Evolutionary conservation across 192 early-diverging fungal species (phyloP), one percentile per base, ranked within the genome.

Genomic region (Coemansia sp.): DNA sequence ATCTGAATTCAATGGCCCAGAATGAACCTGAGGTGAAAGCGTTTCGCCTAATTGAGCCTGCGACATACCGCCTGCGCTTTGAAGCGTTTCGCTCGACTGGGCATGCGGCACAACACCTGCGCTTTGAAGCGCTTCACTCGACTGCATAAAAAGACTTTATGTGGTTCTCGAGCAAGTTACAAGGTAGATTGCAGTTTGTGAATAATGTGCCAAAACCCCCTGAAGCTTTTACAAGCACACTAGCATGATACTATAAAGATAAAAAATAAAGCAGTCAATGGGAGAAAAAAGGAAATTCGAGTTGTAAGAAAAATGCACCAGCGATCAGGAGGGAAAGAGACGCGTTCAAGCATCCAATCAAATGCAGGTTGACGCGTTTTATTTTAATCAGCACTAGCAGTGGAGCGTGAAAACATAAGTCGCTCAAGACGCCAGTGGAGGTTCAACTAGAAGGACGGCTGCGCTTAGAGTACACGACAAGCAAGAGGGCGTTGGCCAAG

Each of bases 81-180:
- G 19, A n/a, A 19, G 19, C 2, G 55, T n/a, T 4, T 49, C n/a
- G 8, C 5, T 55, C 2, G 17, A 32, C 8, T 57, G 29, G 8
- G 32, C 35, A 17, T 57, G 55, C 35, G 55, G 29, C 17, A 15
- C 35, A 32, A 37, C 55, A 3, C 55, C 55, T 0, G 55, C 55
- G 35, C 55, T 37, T 15, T 29, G 32, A 22, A 37, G 25, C 55
- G 55, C 55, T 22, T 57, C 55, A 37, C 55, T 8, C 25, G 55
- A 57, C 32, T 57, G 55, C 55, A 57, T 57, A 25, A n/a, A 57
- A 37, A 17, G n/a, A 57, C 41, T 45, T 7, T 45, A n/a, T 45
- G 32, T 35, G 32, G 32, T 35, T 35, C 32, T 35, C 32, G 32
- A 35, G 7, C 0, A 8, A 35, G 32, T 35, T 35, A 35, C 32